Conservation (phyloP, 2,329 filamentous ascomycete genomes). For the Emmonsiellopsis sp. region DNA sequence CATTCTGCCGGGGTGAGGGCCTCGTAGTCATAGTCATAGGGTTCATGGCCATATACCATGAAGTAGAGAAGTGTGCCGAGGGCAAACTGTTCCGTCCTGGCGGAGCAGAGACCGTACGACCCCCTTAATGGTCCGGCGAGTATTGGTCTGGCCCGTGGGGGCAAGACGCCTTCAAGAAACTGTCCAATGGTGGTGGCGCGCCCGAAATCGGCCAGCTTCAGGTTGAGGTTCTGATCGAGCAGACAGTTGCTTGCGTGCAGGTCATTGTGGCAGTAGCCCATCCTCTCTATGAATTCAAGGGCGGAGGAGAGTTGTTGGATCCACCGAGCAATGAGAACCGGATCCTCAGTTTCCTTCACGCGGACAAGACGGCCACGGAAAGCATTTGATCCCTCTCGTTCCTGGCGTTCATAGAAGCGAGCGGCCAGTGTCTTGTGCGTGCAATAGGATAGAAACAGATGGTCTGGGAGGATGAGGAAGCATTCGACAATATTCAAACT, state of each 20-base stretch:
- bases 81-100: slow-evolving; percentile 15
- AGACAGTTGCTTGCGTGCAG: slow-evolving; percentile 8
- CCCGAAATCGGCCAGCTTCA: slow-evolving; percentile 12
- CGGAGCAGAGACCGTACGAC: slow-evolving; percentile 14
- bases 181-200: slow-evolving; percentile 13
- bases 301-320: slow-evolving; percentile 13
- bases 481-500: slow-evolving; percentile 11
- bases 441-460: slow-evolving; percentile 13
- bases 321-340: slow-evolving; percentile 12
- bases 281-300: slow-evolving; percentile 13
- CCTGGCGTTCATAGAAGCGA: slow-evolving; percentile 6
- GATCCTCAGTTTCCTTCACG: slow-evolving; percentile 13
- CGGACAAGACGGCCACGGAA: slow-evolving; percentile 6
- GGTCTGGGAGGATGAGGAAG: slow-evolving; percentile 10
- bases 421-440: background rate
- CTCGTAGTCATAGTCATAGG: slow-evolving; percentile 1
- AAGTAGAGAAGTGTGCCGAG: slow-evolving; percentile 14
- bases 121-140: slow-evolving; percentile 10
- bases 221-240: slow-evolving; percentile 9
- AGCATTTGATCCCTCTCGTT: slow-evolving; percentile 7
- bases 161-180: slow-evolving; percentile 6
- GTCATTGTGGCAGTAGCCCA: slow-evolving; percentile 13
- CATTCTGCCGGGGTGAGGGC: slow-evolving; percentile 1
- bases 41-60: slow-evolving; percentile 14
- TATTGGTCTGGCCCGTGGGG: slow-evolving; percentile 11